Percentiles rank a stretch among this genome's conserved stretches.
These are phyloP conservation scores for Fusarium kyushuense DNA, from an alignment of 2,329 filamentous ascomycete species.

Conservation along the genomic window DNA sequence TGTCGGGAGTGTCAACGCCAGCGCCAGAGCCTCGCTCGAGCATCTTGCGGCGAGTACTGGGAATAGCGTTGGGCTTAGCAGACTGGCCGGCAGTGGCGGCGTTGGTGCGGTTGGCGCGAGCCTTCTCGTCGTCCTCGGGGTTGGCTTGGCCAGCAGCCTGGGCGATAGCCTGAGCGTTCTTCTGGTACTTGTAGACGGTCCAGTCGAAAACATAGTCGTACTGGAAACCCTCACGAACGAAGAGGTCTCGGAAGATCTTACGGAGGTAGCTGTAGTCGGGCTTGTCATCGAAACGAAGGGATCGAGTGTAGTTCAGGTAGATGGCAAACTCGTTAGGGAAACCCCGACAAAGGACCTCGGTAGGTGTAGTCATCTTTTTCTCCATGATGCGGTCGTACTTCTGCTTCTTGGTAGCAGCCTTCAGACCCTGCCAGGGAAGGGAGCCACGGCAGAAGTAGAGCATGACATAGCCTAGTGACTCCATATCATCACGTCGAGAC, in stretches of 20 bases:
- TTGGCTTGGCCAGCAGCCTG: slow-evolving; percentile 77
- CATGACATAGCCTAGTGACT: slow-evolving; percentile 99
- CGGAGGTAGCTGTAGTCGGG: slow-evolving; percentile 99
- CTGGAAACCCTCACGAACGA: slow-evolving; percentile 98
- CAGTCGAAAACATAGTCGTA: slow-evolving; percentile 99
- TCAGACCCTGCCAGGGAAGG: slow-evolving; percentile 97
- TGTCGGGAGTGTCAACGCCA: slow-evolving; percentile 75
- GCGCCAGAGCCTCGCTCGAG: slow-evolving; percentile 73
- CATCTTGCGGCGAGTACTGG: slow-evolving; percentile 86
- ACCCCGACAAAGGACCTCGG: slow-evolving; percentile 97
- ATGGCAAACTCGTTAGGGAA: slow-evolving; percentile 99
- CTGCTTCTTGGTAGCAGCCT: slow-evolving; percentile 99
- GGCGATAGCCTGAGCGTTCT: slow-evolving; percentile 95
- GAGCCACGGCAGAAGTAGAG: slow-evolving; percentile 99
- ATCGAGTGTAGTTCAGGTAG: slow-evolving; percentile 99
- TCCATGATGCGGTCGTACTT: slow-evolving; percentile 99
- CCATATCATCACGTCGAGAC: slow-evolving; percentile 99
- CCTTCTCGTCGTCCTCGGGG: slow-evolving; percentile 82
- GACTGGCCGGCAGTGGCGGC: slow-evolving; percentile 74
- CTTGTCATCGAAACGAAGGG: slow-evolving; percentile 99
- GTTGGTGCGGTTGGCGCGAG: slow-evolving; percentile 74
- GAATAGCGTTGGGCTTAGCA: slow-evolving; percentile 78
- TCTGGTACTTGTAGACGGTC: slow-evolving; percentile 99
- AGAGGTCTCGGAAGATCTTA: slow-evolving; percentile 99
- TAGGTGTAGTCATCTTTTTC: slow-evolving; percentile 99